Evolutionary conservation across 2,329 filamentous ascomycete species (phyloP), one percentile per base, ranked within the genome.

Genomic region (Alternaria incomplexa): DNA sequence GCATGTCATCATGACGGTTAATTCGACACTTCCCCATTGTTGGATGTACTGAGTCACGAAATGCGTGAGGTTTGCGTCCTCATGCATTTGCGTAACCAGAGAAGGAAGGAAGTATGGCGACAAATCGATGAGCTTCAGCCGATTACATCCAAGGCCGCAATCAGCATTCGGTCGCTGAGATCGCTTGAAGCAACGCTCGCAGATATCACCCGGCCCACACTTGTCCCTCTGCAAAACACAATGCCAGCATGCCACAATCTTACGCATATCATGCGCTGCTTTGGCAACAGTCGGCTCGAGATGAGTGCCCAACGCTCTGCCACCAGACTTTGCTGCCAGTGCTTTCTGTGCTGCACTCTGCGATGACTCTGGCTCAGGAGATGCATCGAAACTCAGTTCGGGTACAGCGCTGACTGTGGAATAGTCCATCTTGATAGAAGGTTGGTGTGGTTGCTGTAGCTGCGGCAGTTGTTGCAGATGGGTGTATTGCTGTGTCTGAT

Each of bases 141-240:
- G 80, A 45, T 80, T 79, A 64, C 83, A 85, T 3, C 77, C 78
- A 47, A 85, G 77, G 48, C 79, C 81, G 58, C 80, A 80, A 63
- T 77, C 71, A 63, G 80, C 74, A 72, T 81, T 75, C 58, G 77
- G 64, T 36, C 78, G 72, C 66, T 79, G 70, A 58, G 79, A 67
- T 17, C 80, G 79, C 65, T 81, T 81, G 53, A 75, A 47, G 63
- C 79, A 81, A 54, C 80, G 76, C 56, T 79, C 74, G 61, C 80
- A 82, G n/a, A 68, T 73, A 6, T 77, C 74, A 44, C 80, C 80
- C 22, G 77, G 76, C 6, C 78, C 76, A 65, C 81, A 83, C 74
- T 81, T 80, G 67, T 84, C 83, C 70, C 83, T 77, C 64, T 85
- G 83, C 52, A 85, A 73, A 5, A 79, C 80, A 62, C 83, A 85